phyloP scores from a whole-genome alignment of 1,284 basidiomycete genomes.

The Sutorius eximius region DNA sequence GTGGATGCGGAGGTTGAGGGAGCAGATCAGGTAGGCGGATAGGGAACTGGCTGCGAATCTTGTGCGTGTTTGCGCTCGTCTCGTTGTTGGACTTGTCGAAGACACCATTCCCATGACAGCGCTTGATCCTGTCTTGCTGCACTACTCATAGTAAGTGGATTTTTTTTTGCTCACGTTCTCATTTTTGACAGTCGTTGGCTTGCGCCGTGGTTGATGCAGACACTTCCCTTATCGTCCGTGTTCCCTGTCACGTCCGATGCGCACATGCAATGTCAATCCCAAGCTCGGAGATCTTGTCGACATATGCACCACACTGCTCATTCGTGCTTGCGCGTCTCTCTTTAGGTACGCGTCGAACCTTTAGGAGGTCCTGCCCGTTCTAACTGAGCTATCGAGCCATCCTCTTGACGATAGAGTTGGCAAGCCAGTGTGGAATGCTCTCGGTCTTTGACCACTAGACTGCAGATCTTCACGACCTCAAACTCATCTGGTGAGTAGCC shows the following conservation, averaged over 20 bases:
- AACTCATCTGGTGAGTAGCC: conserved; percentile 46
- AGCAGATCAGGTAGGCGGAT: conserved; percentile 65
- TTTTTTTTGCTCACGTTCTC: conserved; percentile 51
- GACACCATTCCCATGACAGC: conserved; percentile 36
- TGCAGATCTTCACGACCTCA: conserved; percentile 45
- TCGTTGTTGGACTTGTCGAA: neutral
- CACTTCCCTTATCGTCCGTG: conserved; percentile 60
- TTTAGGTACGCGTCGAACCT: conserved; percentile 47
- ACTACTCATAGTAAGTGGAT: conserved; percentile 2
- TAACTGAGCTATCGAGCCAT: neutral
- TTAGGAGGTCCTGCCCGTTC: neutral
- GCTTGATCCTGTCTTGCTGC: conserved; percentile 66
- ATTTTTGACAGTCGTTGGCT: too few relatives aligned
- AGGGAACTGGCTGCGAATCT: conserved; percentile 58
- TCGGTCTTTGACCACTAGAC: conserved; percentile 59
- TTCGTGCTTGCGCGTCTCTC: conserved; percentile 54
- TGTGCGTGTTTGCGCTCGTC: conserved; percentile 42
- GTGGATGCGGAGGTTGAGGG: conserved; percentile 66
- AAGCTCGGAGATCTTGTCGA: conserved; percentile 69
- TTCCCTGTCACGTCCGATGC: conserved; percentile 54
- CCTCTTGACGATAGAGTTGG: conserved; percentile 47
- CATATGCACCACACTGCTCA: conserved; percentile 65
- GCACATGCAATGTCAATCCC: conserved; percentile 54
- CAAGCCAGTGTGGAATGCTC: conserved; percentile 43
- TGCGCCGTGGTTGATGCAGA: conserved; percentile 46